These are phyloP conservation scores for Cucurbita moschata DNA, from an alignment of 306 rosid genomes.

Conservation along the genomic window DNA sequence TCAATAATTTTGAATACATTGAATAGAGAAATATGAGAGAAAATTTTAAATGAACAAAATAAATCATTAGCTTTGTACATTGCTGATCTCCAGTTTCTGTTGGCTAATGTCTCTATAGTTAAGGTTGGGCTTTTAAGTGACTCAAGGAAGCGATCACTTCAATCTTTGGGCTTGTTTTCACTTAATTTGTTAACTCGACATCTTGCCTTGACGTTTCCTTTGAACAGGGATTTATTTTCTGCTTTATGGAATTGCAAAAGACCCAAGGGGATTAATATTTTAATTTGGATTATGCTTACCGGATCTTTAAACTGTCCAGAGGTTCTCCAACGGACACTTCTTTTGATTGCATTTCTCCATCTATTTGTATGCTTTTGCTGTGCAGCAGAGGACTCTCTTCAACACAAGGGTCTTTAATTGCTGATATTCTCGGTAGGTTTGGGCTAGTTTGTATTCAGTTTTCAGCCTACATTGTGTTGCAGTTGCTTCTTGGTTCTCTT, in stretches of 20 bases:
- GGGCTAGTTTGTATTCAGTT: background rate
- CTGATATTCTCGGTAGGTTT: background rate
- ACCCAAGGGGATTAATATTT: too few relatives aligned
- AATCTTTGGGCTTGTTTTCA: too few relatives aligned
- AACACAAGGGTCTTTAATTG: background rate
- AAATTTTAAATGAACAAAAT: background rate
- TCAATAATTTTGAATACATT: background rate
- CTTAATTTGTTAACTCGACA: too few relatives aligned
- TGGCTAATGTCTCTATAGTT: too few relatives aligned
- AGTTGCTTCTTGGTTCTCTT: background rate
- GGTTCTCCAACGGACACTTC: background rate
- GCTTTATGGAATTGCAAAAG: too few relatives aligned
- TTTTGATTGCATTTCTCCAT: background rate
- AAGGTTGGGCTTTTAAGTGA: too few relatives aligned
- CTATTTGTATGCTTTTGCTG: too few relatives aligned
- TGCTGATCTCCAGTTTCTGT: background rate
- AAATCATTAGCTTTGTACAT: background rate
- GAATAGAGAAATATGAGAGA: background rate
- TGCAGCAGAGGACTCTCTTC: background rate
- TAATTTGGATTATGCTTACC: background rate
- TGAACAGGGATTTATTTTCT: too few relatives aligned
- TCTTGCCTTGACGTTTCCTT: too few relatives aligned
- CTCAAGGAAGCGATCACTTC: too few relatives aligned
- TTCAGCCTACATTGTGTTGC: background rate
- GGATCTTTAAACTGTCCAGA: too few relatives aligned